phyloP scores from a whole-genome alignment of 2,329 filamentous ascomycete species.

The Sphaerostilbella broomeana region DNA sequence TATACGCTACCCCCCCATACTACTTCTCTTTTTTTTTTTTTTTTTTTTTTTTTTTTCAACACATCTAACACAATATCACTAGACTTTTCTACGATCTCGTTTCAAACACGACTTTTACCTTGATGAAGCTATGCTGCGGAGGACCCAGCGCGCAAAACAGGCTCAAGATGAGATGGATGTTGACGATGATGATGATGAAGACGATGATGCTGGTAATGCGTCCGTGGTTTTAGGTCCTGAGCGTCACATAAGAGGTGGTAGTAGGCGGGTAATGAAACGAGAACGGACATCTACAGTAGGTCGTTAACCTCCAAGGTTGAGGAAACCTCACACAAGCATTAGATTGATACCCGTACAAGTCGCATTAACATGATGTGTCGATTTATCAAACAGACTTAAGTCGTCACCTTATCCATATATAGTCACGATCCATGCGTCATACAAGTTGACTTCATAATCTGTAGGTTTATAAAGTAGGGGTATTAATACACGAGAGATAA shows the following conservation, averaged over 20 bases:
- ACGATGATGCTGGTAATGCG: conserved; percentile 18
- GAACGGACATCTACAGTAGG: conserved; percentile 12
- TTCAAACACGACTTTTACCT: conserved; percentile 45
- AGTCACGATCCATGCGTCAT: no score
- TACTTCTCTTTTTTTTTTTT: neutral
- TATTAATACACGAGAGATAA: no score
- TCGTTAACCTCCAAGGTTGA: no score
- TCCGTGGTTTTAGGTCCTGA: conserved; percentile 22
- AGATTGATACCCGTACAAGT: no score
- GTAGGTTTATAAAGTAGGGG: no score
- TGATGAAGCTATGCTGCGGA: conserved; percentile 50
- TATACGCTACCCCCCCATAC: neutral
- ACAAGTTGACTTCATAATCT: no score
- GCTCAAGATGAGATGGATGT: conserved; percentile 32
- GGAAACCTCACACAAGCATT: no score
- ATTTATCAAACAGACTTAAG: no score
- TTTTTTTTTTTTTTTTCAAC: no score
- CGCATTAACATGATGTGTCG: no score
- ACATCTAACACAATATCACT: neutral
- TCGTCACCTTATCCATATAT: no score
- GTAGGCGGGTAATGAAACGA: conserved; percentile 17
- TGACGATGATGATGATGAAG: conserved; percentile 35
- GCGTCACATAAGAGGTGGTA: conserved; percentile 16
- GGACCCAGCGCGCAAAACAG: conserved; percentile 49
- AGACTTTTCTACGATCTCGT: conserved; percentile 39